Percentiles rank a stretch among this genome's conserved stretches.
Conservation (phyloP, 2,329 filamentous ascomycete genomes). For the Pezicula carpinea region DNA sequence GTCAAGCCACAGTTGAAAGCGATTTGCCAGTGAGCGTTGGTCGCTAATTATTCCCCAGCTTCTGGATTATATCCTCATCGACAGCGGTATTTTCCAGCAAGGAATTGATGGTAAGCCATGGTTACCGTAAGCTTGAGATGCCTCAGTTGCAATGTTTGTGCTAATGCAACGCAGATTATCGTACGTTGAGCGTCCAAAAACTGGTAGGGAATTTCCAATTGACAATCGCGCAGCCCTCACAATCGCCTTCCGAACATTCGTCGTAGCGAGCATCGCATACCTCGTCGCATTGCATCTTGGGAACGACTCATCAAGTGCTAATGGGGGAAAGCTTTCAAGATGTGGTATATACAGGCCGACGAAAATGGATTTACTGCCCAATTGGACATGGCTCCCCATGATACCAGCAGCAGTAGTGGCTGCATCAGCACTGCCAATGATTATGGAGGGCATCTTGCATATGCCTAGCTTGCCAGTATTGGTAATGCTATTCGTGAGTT, state of each 20-base stretch:
- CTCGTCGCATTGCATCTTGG: constrained; percentile 7
- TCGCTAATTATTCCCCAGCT: constrained; percentile 2
- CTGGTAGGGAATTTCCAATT: background rate
- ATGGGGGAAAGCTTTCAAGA: background rate
- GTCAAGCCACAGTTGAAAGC: background rate
- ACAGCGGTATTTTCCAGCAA: constrained; percentile 17
- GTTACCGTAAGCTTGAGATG: constrained; percentile 12
- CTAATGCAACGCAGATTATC: constrained; percentile 18
- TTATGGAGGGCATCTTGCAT: constrained; percentile 21
- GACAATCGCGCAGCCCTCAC: constrained; percentile 12
- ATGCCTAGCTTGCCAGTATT: constrained; percentile 23
- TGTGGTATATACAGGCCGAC: constrained; percentile 10
- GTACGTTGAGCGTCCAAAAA: constrained; percentile 8
- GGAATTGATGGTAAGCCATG: constrained; percentile 15
- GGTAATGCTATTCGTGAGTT: constrained; percentile 25
- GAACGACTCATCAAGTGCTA: constrained; percentile 1
- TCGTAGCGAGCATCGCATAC: constrained; percentile 9
- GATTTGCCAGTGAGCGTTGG: background rate
- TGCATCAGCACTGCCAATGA: constrained; percentile 18
- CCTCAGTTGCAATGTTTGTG: background rate
- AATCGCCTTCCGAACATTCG: constrained; percentile 15
- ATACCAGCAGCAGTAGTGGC: constrained; percentile 16
- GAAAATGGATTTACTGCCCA: constrained; percentile 3
- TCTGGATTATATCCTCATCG: constrained; percentile 15
- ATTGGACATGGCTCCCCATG: constrained; percentile 13